A percentile compares a stretch with the other conserved stretches of the same genome.
phyloP scores from a whole-genome alignment of 1,139 yeast species.

The Sugiyamaella sp. region DNA sequence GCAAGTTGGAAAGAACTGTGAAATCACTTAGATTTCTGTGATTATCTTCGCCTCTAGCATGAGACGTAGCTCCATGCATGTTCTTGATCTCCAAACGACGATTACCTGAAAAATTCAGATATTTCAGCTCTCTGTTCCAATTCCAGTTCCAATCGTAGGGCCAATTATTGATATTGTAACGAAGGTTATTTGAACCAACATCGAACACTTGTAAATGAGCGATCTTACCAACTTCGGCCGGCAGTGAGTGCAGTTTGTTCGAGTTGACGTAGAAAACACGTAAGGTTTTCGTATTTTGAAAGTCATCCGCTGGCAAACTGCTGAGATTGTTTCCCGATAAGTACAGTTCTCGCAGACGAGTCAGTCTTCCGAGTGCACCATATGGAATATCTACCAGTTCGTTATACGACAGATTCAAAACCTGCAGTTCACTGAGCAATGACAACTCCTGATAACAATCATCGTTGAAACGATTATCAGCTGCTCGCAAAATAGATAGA shows the following conservation, averaged over 20 bases:
- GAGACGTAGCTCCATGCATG: conserved; percentile 45
- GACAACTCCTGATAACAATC: conserved; percentile 74
- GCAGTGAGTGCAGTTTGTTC: conserved; percentile 83
- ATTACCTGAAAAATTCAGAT: conserved; percentile 90
- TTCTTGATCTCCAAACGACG: conserved; percentile 85
- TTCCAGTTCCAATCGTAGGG: conserved; percentile 99
- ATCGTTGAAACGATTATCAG: conserved; percentile 84
- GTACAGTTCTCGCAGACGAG: conserved; percentile 65
- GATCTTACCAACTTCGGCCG: conserved; percentile 83
- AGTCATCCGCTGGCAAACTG: conserved; percentile 82
- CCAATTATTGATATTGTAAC: conserved; percentile 91
- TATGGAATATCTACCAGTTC: conserved; percentile 79
- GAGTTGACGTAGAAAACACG: conserved; percentile 72
- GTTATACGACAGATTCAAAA: conserved; percentile 80
- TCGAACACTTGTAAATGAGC: conserved; percentile 70
- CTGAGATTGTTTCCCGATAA: conserved; percentile 83
- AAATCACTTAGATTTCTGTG: conserved; percentile 70
- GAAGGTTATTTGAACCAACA: conserved; percentile 87
- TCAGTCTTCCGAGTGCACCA: conserved; percentile 65
- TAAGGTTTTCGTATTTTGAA: conserved; percentile 62
- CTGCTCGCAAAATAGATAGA: conserved; percentile 61
- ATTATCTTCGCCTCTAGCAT: conserved; percentile 37
- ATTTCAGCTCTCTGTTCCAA: conserved; percentile 72
- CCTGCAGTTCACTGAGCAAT: conserved; percentile 58
- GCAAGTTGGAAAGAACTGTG: conserved; percentile 68